A percentile compares a stretch with the other conserved stretches of the same genome.
Evolutionary conservation across 2,329 filamentous ascomycete species (phyloP).

Genomic region (Fusarium abutilonis): DNA sequence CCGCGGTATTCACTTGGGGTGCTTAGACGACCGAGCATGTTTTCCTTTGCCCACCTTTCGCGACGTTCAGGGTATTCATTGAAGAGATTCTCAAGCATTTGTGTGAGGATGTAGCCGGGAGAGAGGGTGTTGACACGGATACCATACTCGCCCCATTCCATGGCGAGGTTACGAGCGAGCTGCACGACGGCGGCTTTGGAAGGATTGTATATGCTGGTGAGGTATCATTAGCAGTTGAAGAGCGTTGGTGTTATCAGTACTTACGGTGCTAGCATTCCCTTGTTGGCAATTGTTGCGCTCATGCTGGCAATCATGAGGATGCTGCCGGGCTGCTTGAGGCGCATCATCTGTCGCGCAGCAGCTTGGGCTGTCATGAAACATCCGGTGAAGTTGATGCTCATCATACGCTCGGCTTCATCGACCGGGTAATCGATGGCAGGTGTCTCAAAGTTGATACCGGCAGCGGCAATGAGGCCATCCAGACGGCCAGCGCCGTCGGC

Average conservation of each 20-base stretch:
- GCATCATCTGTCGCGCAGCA: conserved; percentile 79
- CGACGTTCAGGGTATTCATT: conserved; percentile 75
- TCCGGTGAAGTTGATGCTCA: conserved; percentile 88
- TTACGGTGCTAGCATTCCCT: conserved; percentile 68
- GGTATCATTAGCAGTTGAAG: conserved; percentile 1
- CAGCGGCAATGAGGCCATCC: conserved; percentile 78
- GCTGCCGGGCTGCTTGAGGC: conserved; percentile 66
- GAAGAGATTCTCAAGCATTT: conserved; percentile 86
- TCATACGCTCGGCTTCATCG: conserved; percentile 78
- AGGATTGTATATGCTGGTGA: conserved; percentile 73
- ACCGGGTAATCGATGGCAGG: conserved; percentile 83
- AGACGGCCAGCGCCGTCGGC: conserved; percentile 75
- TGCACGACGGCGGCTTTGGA: conserved; percentile 80
- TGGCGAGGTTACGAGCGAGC: conserved; percentile 74
- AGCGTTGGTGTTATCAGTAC: conserved; percentile 40
- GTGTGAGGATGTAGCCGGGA: conserved; percentile 81
- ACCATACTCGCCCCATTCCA: conserved; percentile 76
- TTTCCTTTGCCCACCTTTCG: conserved; percentile 79
- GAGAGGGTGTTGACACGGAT: conserved; percentile 86
- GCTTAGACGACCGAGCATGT: conserved; percentile 81
- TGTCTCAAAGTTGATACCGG: conserved; percentile 83
- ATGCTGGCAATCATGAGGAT: conserved; percentile 76
- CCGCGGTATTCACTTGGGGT: conserved; percentile 75
- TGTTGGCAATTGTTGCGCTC: conserved; percentile 73
- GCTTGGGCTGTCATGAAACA: conserved; percentile 87